Evolutionary conservation across 2,329 filamentous ascomycete genomes (phyloP).

Genomic region (Penicillium sp.): DNA sequence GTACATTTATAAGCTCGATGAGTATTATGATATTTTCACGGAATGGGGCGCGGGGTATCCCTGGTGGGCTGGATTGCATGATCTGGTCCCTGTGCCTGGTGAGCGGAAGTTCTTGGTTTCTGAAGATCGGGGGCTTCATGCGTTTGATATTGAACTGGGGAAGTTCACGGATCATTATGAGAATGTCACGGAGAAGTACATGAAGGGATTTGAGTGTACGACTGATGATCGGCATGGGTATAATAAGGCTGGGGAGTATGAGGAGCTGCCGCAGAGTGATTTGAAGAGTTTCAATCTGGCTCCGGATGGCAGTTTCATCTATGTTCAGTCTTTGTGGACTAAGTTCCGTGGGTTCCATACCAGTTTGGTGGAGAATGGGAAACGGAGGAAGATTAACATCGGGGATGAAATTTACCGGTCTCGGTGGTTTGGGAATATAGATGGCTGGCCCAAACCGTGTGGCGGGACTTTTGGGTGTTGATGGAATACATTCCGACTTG

Average conservation of each 20-base stretch:
- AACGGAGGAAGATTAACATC: not conserved
- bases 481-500: not conserved
- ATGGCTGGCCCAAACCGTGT: constrained; percentile 1
- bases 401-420: constrained; percentile 2
- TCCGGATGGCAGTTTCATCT: constrained; percentile 13
- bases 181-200: constrained; percentile 17
- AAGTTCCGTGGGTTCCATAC: constrained; percentile 4
- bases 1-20: constrained; percentile 11
- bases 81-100: constrained; percentile 23
- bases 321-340: constrained; percentile 3
- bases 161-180: constrained; percentile 14
- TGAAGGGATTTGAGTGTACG: constrained; percentile 23
- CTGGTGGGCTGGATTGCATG: constrained; percentile 25
- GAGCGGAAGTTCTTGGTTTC: constrained; percentile 24
- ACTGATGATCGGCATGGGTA: constrained; percentile 20
- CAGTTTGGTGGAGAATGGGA: not conserved
- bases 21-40: constrained; percentile 12
- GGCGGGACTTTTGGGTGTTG: not conserved
- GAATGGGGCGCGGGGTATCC: constrained; percentile 22
- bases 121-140: constrained; percentile 18
- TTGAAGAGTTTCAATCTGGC: constrained; percentile 25
- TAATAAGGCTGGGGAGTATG: constrained; percentile 12
- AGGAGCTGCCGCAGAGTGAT: constrained; percentile 21
- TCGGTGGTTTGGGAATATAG: constrained; percentile 1
- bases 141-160: constrained; percentile 19